Conservation (phyloP, 1,139 yeast genomes). For the Yamadazyma triangularis region DNA sequence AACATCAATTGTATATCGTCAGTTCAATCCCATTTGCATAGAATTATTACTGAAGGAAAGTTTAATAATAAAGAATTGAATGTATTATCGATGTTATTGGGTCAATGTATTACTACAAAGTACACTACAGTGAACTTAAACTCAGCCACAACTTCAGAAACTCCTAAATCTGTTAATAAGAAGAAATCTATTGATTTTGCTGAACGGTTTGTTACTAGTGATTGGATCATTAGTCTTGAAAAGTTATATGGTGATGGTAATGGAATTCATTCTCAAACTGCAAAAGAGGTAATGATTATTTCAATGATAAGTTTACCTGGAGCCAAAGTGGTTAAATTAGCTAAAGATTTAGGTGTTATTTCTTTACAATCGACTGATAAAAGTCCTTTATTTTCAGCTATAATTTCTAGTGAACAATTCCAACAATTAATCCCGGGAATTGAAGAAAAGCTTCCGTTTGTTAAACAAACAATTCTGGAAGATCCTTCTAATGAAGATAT, state of each 20-base stretch:
- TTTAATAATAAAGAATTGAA: constrained; percentile 42
- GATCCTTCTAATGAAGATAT: constrained; percentile 31
- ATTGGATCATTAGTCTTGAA: constrained; percentile 60
- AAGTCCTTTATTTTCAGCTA: constrained; percentile 52
- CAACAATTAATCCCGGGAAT: constrained; percentile 46
- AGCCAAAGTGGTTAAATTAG: constrained; percentile 34
- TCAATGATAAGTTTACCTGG: constrained; percentile 49
- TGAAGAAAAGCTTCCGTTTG: constrained; percentile 29
- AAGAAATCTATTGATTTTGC: constrained; percentile 35
- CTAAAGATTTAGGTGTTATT: constrained; percentile 42
- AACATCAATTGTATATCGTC: constrained; percentile 41
- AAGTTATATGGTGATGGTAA: constrained; percentile 51
- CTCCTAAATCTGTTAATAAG: constrained; percentile 13
- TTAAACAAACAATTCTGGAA: no score
- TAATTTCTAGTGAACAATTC: constrained; percentile 44
- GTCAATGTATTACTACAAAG: constrained; percentile 25
- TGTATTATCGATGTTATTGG: constrained; percentile 40
- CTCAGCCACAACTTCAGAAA: constrained; percentile 7
- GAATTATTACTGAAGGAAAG: constrained; percentile 39
- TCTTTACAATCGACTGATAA: constrained; percentile 35
- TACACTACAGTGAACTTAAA: constrained; percentile 9
- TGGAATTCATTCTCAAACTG: constrained; percentile 43
- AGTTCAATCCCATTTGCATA: constrained; percentile 43
- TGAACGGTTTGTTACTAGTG: constrained; percentile 46
- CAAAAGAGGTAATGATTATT: constrained; percentile 48